Conservation (phyloP, 805 yeast genomes). For the Candida ulmi region DNA sequence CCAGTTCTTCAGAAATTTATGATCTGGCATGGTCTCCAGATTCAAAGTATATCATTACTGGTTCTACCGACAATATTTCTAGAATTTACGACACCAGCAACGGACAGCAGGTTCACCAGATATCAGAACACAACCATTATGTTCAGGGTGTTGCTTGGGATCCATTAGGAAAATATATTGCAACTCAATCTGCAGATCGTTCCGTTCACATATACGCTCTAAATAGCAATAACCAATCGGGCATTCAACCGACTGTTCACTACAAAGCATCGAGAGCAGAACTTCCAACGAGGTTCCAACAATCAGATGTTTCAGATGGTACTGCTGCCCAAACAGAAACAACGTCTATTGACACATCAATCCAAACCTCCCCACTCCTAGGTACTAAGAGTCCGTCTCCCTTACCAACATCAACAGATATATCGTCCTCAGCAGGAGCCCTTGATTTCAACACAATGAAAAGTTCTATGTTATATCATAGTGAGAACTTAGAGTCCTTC, state of each 20-base stretch:
- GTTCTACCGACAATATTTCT: conserved; percentile 84
- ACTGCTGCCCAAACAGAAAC: neutral
- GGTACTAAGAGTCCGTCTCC: conserved; percentile 14
- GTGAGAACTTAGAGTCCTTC: conserved; percentile 85
- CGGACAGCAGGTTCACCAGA: conserved; percentile 53
- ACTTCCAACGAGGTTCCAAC: conserved; percentile 33
- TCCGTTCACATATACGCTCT: conserved; percentile 66
- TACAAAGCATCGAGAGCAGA: conserved; percentile 55
- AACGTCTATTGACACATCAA: conserved; percentile 10
- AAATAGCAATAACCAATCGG: conserved; percentile 19
- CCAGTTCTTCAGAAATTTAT: conserved; percentile 72
- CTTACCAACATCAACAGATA: conserved; percentile 28
- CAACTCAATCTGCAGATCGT: conserved; percentile 89
- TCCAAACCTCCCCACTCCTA: conserved; percentile 6
- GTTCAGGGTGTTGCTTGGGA: conserved; percentile 98
- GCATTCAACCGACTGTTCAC: conserved; percentile 35
- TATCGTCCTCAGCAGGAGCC: conserved; percentile 19
- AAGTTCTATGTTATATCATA: conserved; percentile 57
- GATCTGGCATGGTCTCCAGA: conserved; percentile 94
- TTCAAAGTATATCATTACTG: conserved; percentile 69
- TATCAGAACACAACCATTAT: conserved; percentile 77
- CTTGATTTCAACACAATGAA: conserved; percentile 23
- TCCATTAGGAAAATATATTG: conserved; percentile 69
- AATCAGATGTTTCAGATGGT: neutral
- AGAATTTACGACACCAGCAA: conserved; percentile 56